Percentiles rank a stretch among this genome's conserved stretches.
phyloP scores from a whole-genome alignment of 331 rosid genomes.

The Telfairia occidentalis region DNA sequence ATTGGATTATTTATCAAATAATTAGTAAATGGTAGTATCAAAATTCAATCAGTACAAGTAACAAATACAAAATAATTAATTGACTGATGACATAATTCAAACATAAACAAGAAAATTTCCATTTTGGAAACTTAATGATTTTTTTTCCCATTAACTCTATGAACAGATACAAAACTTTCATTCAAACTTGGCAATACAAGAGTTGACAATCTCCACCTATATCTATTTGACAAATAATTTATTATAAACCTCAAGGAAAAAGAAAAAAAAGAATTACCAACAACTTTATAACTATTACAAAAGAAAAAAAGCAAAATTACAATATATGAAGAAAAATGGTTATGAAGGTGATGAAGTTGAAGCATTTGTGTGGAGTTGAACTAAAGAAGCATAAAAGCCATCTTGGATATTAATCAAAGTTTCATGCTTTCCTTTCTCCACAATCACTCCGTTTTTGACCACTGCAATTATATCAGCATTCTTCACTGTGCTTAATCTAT shows the following conservation, averaged over 20 bases:
- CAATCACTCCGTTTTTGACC: constrained; percentile 36
- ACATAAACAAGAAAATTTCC: neutral
- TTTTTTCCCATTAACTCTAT: too few relatives aligned
- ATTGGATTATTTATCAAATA: too few relatives aligned
- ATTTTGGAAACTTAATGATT: neutral
- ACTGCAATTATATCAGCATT: constrained; percentile 38
- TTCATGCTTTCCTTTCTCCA: constrained; percentile 43
- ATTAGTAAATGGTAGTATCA: too few relatives aligned
- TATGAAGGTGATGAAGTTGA: constrained; percentile 19
- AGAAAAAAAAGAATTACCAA: neutral
- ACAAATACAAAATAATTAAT: too few relatives aligned
- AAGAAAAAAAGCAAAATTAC: neutral
- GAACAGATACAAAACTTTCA: neutral
- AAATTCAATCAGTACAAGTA: too few relatives aligned
- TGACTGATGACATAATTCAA: neutral
- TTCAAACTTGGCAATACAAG: neutral
- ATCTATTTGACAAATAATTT: neutral
- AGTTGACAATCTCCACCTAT: neutral
- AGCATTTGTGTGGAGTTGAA: constrained; percentile 28
- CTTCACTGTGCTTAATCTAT: constrained; percentile 34
- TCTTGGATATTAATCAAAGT: constrained; percentile 23
- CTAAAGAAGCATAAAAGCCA: constrained; percentile 42
- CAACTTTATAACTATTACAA: neutral
- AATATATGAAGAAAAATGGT: neutral
- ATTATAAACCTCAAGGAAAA: neutral